Conservation (phyloP, 495 filamentous ascomycete species). For the Podospora didyma region DNA sequence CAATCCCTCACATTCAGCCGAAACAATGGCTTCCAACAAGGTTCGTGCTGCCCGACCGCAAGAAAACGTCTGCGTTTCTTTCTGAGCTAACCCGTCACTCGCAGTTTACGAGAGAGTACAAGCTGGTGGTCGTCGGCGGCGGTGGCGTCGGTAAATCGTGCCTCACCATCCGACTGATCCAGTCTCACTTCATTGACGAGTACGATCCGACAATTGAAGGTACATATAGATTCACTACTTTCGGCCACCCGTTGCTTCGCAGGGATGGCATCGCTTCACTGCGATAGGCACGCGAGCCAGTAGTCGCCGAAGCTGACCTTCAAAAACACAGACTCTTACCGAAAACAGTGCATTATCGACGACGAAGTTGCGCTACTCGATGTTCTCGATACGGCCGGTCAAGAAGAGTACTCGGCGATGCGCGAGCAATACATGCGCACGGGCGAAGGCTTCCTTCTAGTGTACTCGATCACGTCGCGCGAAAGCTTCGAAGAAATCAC, state of each 20-base stretch:
- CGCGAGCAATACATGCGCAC: slow-evolving; percentile 99
- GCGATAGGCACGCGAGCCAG: too few species aligned
- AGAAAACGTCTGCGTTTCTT: neutral
- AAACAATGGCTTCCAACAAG: neutral
- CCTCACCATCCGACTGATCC: slow-evolving; percentile 98
- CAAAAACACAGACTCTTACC: slow-evolving; percentile 89
- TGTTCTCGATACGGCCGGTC: slow-evolving; percentile 95
- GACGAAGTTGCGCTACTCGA: slow-evolving; percentile 96
- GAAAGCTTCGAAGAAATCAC: slow-evolving; percentile 98
- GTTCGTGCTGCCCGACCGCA: neutral
- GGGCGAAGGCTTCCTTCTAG: slow-evolving; percentile 94
- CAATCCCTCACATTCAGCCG: neutral
- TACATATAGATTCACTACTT: slow-evolving; percentile 39
- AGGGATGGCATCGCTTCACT: too few species aligned
- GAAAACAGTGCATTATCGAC: slow-evolving; percentile 98
- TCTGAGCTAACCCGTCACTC: neutral
- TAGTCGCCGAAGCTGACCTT: neutral
- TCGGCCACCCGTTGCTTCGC: too few species aligned
- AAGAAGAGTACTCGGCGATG: slow-evolving; percentile 99
- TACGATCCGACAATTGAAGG: slow-evolving; percentile 99
- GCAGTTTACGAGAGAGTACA: slow-evolving; percentile 97
- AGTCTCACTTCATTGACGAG: slow-evolving; percentile 98
- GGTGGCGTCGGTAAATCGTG: slow-evolving; percentile 99
- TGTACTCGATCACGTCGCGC: slow-evolving; percentile 96
- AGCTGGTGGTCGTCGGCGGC: slow-evolving; percentile 95